Base-by-base conservation (phyloP, 2,329 filamentous ascomycete genomes). In the Zymoseptoria brevis region DNA sequence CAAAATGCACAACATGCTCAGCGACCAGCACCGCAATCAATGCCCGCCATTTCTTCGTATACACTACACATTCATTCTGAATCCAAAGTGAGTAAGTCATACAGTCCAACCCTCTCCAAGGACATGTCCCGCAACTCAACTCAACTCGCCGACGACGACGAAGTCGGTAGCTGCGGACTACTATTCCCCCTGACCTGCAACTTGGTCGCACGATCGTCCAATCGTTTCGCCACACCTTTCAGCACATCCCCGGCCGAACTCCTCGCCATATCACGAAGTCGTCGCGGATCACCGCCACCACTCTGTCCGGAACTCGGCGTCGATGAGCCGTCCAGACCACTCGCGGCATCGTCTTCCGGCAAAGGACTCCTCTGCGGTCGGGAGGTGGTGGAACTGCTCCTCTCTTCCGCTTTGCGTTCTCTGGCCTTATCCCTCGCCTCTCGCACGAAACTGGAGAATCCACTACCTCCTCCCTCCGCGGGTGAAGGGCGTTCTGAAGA, bases 381-480 rank as follows among this genome's bases (percentile, higher is more conserved):
- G 6, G 26, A 29, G 26, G 26, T 29, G 26, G 50, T 51, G 19
- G n/a, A 9, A 8, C 11, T n/a, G 8, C 54, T 19, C 8, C 21
- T 22, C 8, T 24, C 57, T 6, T 48, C 21, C 11, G 48, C 22
- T 22, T 26, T 57, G 24, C 35, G 55, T 19, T 51, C 50, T 21
- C 64, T 55, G 55, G 64, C 62, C 41, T 55, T 56, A 22, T 64
- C 61, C 8, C 64, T 56, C 19, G 60, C 63, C 13, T 66, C 62
- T 51, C 64, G 57, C 26, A 64, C 64, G 19, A 66, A 58, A 9
- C 62, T 57, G 19, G 64, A 62, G 35, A 66, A 57, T 3, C 64
- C 60, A 52, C 64, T 45, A 1, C 35, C 35, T n/a, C 35, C 35
- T 45, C 16, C 35, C 16, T 45, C 16, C 16, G 16, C 35, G 2